phyloP scores from a whole-genome alignment of 2,329 filamentous ascomycete genomes.

The Coniella vitis region DNA sequence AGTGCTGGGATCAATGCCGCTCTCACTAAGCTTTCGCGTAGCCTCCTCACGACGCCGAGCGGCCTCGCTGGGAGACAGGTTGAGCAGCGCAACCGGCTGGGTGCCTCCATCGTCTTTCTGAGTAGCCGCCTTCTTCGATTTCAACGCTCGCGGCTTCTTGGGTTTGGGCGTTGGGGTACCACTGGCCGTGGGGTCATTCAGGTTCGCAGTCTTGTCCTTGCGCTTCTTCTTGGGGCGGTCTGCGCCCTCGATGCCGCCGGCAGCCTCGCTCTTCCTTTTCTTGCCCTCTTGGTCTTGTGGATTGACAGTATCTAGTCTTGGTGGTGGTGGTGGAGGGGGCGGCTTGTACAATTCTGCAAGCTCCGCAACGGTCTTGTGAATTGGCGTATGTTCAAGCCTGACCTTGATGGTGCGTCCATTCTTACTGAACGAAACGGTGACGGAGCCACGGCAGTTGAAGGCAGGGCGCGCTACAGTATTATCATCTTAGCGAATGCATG shows the following conservation, averaged over 20 bases:
- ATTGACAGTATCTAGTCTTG: conserved; percentile 17
- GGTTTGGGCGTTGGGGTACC: conserved; percentile 17
- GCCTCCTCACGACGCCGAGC: conserved; percentile 43
- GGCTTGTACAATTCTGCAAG: conserved; percentile 41
- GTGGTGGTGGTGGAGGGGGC: conserved; percentile 30
- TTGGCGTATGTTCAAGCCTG: conserved; percentile 48
- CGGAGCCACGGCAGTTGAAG: conserved; percentile 50
- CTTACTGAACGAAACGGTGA: conserved; percentile 44
- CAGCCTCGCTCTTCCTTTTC: conserved; percentile 18
- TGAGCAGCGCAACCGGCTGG: conserved; percentile 28
- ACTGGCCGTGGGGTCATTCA: conserved; percentile 8
- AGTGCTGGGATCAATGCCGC: conserved; percentile 44
- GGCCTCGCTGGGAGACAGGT: conserved; percentile 39
- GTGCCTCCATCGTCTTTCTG: conserved; percentile 3
- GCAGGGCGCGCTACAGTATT: conserved; percentile 42
- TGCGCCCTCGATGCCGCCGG: conserved; percentile 1
- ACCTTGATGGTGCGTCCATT: conserved; percentile 40
- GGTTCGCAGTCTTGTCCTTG: conserved; percentile 23
- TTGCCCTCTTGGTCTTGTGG: conserved; percentile 23
- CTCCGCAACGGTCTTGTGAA: conserved; percentile 50
- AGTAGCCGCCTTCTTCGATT: conserved; percentile 11
- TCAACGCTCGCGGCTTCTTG: conserved; percentile 16
- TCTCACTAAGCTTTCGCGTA: conserved; percentile 37
- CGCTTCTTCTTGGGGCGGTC: conserved; percentile 22
- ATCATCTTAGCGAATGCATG: conserved; percentile 14